Base-by-base conservation (phyloP, 352 stramenopile genomes). In the Saprolegnia parasitica region DNA sequence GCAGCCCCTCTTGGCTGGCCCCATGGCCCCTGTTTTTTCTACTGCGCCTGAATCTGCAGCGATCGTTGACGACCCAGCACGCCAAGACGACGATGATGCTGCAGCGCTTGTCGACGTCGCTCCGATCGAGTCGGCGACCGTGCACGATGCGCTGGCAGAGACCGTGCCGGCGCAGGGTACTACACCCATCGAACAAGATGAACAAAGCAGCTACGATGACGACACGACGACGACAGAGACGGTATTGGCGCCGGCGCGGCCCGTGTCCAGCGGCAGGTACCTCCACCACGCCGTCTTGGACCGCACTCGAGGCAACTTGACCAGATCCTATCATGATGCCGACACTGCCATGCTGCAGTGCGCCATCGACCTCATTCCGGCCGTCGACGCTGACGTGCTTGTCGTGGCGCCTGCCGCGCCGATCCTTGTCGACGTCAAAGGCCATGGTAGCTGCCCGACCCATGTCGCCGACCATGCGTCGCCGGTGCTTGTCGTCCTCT, bases 231-330 rank as follows among this genome's bases (percentile, higher is more conserved):
- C 29, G 29, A 35, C 42, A 49, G 8, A 15, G 42, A n/a, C 42
- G 18, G 42, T 8, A 4, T 8, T n/a, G 18, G 42, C 42, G 13
- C 42, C 18, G 13, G 42, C 11, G 42, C 42, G 42, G 42, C 42
- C 18, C 42, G 42, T 49, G 42, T 49, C 42, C 1, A 49, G 42
- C 42, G 42, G 42, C 42, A 49, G 42, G 42, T 49, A 49, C 42
- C 11, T 49, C 13, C 42, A 15, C 42, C 42, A 15, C 42, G 42
- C 42, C 42, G 42, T 49, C 13, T 49, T n/a, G 42, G 42, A 49
- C 13, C 42, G 42, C 42, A 49, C 42, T 49, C 42, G 42, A 49
- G 42, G 42, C 42, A 49, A 49, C 42, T 49, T 49, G 42, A 49
- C 42, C 42, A 49, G 42, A 49, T 49, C 42, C 29, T 35, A 2